Evolutionary conservation across 2,329 filamentous ascomycete genomes (phyloP).

Genomic region (Pezicula neosporulosa): DNA sequence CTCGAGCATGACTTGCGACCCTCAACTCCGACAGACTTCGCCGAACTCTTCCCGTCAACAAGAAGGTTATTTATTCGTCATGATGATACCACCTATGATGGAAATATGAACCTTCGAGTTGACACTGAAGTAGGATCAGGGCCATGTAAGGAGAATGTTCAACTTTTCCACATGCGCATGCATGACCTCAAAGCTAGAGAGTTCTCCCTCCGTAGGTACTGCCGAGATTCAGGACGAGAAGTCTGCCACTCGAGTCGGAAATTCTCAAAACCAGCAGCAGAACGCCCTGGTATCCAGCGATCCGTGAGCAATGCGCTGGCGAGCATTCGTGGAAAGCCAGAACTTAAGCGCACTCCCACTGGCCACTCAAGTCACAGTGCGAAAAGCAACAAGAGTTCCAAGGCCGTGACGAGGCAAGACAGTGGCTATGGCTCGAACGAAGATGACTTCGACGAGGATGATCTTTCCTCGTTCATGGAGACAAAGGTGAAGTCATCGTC

Average conservation of each 20-base stretch:
- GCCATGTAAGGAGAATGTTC: conserved; percentile 58
- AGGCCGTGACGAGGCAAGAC: conserved; percentile 32
- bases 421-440: conserved; percentile 55
- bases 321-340: conserved; percentile 43
- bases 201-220: conserved; percentile 89
- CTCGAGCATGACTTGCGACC: conserved; percentile 66
- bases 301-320: conserved; percentile 55
- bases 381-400: conserved; percentile 9
- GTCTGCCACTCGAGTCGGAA: conserved; percentile 81
- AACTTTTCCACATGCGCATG: conserved; percentile 93
- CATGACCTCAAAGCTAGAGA: conserved; percentile 82
- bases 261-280: conserved; percentile 51
- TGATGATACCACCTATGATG: conserved; percentile 85
- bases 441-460: conserved; percentile 28
- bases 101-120: conserved; percentile 93
- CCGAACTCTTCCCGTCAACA: conserved; percentile 79
- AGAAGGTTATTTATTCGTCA: conserved; percentile 80
- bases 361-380: conserved; percentile 10
- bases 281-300: conserved; percentile 38
- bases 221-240: conserved; percentile 87
- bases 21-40: conserved; percentile 79
- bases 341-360: conserved; percentile 35
- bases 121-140: conserved; percentile 66
- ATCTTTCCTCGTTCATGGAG: conserved; percentile 21
- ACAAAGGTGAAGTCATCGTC: conserved; percentile 22